phyloP scores from a whole-genome alignment of 1,139 yeast species.

The Waltiozyma sp. region DNA sequence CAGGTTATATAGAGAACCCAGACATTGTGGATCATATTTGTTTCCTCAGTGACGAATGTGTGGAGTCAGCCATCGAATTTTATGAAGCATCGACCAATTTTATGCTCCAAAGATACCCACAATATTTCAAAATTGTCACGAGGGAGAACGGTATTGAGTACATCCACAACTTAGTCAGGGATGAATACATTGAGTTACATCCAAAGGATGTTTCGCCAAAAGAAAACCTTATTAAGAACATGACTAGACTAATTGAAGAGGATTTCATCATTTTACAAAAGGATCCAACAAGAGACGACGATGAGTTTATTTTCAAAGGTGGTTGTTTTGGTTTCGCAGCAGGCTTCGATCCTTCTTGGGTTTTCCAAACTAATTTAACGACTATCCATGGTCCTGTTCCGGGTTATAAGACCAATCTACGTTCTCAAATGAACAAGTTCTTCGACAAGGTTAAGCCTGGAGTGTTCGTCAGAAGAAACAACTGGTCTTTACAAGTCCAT shows the following conservation, averaged over 20 bases:
- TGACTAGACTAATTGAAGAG: constrained; percentile 49
- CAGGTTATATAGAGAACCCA: constrained; percentile 29
- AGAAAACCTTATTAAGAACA: constrained; percentile 28
- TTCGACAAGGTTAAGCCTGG: constrained; percentile 48
- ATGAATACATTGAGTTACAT: constrained; percentile 26
- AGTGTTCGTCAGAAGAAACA: constrained; percentile 62
- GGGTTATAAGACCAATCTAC: constrained; percentile 53
- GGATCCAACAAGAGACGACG: constrained; percentile 27
- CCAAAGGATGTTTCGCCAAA: constrained; percentile 13
- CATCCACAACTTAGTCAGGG: constrained; percentile 34
- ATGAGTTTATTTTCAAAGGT: constrained; percentile 51
- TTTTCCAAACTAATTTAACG: constrained; percentile 44
- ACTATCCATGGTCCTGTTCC: constrained; percentile 62
- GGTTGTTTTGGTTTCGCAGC: constrained; percentile 65
- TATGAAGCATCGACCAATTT: constrained; percentile 39
- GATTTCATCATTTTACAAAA: constrained; percentile 51
- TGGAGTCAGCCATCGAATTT: constrained; percentile 43
- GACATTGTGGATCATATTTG: constrained; percentile 14
- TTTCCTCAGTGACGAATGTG: constrained; percentile 22
- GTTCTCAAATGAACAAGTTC: constrained; percentile 68
- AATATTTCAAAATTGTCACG: constrained; percentile 27
- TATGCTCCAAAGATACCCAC: constrained; percentile 50
- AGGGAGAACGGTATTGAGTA: constrained; percentile 16
- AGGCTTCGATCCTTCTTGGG: constrained; percentile 55
- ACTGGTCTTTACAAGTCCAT: constrained; percentile 70